phyloP scores from a whole-genome alignment of 1,284 basidiomycete genomes.

The Cerrena zonata region DNA sequence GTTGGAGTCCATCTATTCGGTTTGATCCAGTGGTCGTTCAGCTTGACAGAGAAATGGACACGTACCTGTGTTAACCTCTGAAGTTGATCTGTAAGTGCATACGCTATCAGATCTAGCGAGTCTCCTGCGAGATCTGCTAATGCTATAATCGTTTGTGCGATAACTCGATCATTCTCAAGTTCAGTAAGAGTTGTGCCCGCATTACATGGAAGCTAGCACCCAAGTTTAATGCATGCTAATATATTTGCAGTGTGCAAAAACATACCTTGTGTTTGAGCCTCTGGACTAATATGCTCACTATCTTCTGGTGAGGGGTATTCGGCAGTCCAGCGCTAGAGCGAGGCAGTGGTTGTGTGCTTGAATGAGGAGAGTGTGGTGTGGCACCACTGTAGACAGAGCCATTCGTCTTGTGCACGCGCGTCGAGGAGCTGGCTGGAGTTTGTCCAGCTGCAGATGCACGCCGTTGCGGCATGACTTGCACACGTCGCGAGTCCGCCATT shows the following conservation, averaged over 20 bases:
- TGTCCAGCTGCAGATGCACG: slow-evolving; percentile 42
- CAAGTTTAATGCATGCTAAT: not conserved
- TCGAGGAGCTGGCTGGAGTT: slow-evolving; percentile 23
- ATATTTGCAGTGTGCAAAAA: not conserved
- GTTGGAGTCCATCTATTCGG: slow-evolving; percentile 45
- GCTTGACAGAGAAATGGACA: slow-evolving; percentile 10
- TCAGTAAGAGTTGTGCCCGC: slow-evolving; percentile 70
- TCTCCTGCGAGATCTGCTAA: slow-evolving; percentile 74
- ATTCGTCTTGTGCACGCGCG: slow-evolving; percentile 43
- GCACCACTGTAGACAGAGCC: slow-evolving; percentile 43
- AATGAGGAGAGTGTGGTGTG: slow-evolving; percentile 28
- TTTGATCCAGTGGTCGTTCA: not conserved
- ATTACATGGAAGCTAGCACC: slow-evolving; percentile 71
- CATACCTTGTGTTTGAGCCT: slow-evolving; percentile 66
- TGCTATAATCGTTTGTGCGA: slow-evolving; percentile 70
- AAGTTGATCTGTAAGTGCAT: slow-evolving; percentile 69
- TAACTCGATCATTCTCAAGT: slow-evolving; percentile 69
- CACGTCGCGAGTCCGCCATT: not conserved
- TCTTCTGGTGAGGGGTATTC: slow-evolving; percentile 62
- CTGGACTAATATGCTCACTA: slow-evolving; percentile 65
- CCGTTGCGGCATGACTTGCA: slow-evolving; percentile 34
- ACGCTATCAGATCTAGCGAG: slow-evolving; percentile 72
- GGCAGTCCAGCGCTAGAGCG: slow-evolving; percentile 20
- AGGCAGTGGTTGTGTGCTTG: slow-evolving; percentile 16
- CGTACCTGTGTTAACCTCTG: slow-evolving; percentile 74